Evolutionary conservation across 441 rosid genomes (phyloP).

Genomic region (Jatropha multifida): DNA sequence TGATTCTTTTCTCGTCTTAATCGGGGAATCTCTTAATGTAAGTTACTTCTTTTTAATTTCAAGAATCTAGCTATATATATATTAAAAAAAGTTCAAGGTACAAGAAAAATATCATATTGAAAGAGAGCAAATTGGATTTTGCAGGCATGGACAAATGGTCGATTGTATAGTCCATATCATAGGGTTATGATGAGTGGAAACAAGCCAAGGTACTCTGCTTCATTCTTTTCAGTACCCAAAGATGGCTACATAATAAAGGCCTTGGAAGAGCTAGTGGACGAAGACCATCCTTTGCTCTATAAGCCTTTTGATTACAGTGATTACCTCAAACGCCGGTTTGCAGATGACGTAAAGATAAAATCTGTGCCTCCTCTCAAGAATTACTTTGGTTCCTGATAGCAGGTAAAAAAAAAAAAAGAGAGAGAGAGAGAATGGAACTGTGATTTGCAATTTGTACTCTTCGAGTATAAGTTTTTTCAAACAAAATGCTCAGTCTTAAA

Average conservation of each 20-base stretch:
- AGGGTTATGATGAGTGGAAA: constrained; percentile 29
- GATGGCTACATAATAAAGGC: constrained; percentile 23
- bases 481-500: no score
- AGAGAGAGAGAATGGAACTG: no score
- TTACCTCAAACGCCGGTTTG: constrained; percentile 14
- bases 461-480: background rate
- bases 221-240: constrained; percentile 23
- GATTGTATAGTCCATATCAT: constrained; percentile 21
- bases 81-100: no score
- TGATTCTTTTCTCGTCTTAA: constrained; percentile 1
- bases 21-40: constrained; percentile 24
- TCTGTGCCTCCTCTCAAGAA: constrained; percentile 10
- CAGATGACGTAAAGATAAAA: constrained; percentile 4
- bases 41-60: no score
- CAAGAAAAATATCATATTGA: background rate
- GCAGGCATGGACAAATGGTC: constrained; percentile 28
- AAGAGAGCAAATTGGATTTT: background rate
- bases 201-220: constrained; percentile 23
- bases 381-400: constrained; percentile 13
- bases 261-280: constrained; percentile 28
- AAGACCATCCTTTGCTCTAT: constrained; percentile 29
- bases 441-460: background rate
- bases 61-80: no score
- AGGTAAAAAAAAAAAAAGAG: no score
- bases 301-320: constrained; percentile 26